Percentiles rank a stretch among this genome's conserved stretches.
phyloP scores from a whole-genome alignment of 208 protist genomes.

The Phytomonas serpens region DNA sequence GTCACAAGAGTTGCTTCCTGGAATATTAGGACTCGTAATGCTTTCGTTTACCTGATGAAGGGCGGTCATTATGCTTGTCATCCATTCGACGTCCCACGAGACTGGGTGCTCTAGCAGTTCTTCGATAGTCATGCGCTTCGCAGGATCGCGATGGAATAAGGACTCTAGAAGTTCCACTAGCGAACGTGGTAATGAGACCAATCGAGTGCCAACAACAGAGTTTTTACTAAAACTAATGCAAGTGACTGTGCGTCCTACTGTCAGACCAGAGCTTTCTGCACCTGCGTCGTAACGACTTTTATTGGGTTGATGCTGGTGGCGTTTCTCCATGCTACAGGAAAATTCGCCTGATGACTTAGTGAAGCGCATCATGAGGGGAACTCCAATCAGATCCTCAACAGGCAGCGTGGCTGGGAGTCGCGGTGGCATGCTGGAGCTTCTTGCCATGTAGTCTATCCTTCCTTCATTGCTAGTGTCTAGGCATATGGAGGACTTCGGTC shows the following conservation, averaged over 20 bases:
- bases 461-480: not conserved
- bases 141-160: slow-evolving; percentile 56
- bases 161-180: slow-evolving; percentile 67
- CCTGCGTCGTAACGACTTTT: not conserved
- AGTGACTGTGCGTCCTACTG: slow-evolving; percentile 17
- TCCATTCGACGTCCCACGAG: slow-evolving; percentile 69
- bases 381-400: not conserved
- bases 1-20: not conserved
- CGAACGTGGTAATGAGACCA: slow-evolving; percentile 33
- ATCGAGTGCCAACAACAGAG: slow-evolving; percentile 26
- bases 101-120: slow-evolving; percentile 71
- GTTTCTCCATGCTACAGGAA: not conserved
- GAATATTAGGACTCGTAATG: not conserved
- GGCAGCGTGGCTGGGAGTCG: not conserved
- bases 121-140: slow-evolving; percentile 60
- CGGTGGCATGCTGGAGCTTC: not conserved
- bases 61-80: slow-evolving; percentile 47
- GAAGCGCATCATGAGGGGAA: not conserved
- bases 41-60: slow-evolving; percentile 25
- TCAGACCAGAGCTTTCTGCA: slow-evolving; percentile 6
- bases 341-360: not conserved
- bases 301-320: not conserved
- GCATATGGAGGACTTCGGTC: not conserved
- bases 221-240: slow-evolving; percentile 38
- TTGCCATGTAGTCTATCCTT: not conserved